These are phyloP conservation scores for Graphilbum ipis-grandicollis DNA, from an alignment of 2,329 filamentous ascomycete species.

Conservation along the genomic window DNA sequence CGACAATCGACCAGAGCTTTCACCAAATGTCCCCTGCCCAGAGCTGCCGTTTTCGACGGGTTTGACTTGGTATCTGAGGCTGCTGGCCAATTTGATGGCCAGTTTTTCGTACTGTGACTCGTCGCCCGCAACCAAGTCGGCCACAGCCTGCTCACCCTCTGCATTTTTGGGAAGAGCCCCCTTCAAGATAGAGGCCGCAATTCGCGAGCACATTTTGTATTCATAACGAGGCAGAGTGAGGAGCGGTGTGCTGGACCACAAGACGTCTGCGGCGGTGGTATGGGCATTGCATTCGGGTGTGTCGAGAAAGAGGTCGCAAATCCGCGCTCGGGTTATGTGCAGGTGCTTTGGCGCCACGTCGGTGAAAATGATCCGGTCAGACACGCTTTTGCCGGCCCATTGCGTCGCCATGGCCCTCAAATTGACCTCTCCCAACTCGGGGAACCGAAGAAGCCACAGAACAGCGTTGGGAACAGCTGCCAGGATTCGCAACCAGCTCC, in stretches of 20 bases:
- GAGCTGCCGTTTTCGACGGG: constrained; percentile 9
- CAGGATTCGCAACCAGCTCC: constrained; percentile 86
- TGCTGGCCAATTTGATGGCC: constrained; percentile 49
- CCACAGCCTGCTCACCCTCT: constrained; percentile 49
- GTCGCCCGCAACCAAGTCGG: constrained; percentile 58
- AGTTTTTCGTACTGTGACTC: constrained; percentile 75
- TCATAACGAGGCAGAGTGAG: constrained; percentile 80
- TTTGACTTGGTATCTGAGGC: constrained; percentile 38
- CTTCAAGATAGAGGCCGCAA: constrained; percentile 86
- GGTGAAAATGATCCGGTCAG: constrained; percentile 78
- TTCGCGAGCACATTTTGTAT: constrained; percentile 98
- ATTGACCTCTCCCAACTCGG: constrained; percentile 78
- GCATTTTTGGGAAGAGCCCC: constrained; percentile 63
- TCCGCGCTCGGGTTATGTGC: constrained; percentile 79
- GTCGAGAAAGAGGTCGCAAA: constrained; percentile 90
- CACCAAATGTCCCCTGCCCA: constrained; percentile 22
- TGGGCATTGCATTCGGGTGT: constrained; percentile 97
- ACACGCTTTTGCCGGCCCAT: constrained; percentile 78
- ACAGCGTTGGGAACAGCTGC: constrained; percentile 71
- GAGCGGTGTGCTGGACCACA: constrained; percentile 91
- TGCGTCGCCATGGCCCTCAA: constrained; percentile 59
- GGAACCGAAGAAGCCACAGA: constrained; percentile 92
- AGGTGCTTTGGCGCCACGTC: constrained; percentile 91
- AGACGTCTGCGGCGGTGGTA: constrained; percentile 86
- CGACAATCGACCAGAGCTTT: constrained; percentile 51